phyloP scores from a whole-genome alignment of 345 rosid species.

The Brassica juncea region DNA sequence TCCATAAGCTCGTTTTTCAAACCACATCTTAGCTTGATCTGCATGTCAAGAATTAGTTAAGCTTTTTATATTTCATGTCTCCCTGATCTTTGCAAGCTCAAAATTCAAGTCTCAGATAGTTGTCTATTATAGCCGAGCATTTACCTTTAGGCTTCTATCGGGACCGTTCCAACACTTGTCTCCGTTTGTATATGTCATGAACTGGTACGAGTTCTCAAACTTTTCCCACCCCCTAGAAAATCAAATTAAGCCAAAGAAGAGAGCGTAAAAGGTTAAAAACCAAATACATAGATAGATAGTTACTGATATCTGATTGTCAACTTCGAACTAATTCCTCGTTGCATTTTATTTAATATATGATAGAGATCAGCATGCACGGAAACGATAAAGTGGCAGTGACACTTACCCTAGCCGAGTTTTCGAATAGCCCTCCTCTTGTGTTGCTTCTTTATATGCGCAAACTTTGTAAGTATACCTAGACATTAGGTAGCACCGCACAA shows the following conservation, averaged over 20 bases:
- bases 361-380: background rate
- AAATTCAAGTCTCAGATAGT: background rate
- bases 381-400: background rate
- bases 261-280: background rate
- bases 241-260: background rate
- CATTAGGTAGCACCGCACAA: background rate
- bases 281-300: background rate
- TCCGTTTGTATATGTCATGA: constrained; percentile 76
- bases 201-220: constrained; percentile 64
- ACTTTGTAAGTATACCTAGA: constrained; percentile 91
- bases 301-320: background rate
- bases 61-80: background rate
- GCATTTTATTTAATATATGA: background rate
- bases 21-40: constrained; percentile 93
- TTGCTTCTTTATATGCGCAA: constrained; percentile 81
- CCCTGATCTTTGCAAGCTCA: constrained; percentile 10
- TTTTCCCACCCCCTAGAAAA: constrained; percentile 74
- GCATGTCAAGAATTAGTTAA: constrained; percentile 7
- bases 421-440: constrained; percentile 79
- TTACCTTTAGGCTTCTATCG: constrained; percentile 85
- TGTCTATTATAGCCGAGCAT: background rate
- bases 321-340: background rate
- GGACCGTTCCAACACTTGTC: constrained; percentile 99
- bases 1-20: constrained; percentile 73
- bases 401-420: constrained; percentile 79